A percentile compares a stretch with the other conserved stretches of the same genome.
Conservation (phyloP, 495 filamentous ascomycete species). For the Penicillium pulvis region DNA sequence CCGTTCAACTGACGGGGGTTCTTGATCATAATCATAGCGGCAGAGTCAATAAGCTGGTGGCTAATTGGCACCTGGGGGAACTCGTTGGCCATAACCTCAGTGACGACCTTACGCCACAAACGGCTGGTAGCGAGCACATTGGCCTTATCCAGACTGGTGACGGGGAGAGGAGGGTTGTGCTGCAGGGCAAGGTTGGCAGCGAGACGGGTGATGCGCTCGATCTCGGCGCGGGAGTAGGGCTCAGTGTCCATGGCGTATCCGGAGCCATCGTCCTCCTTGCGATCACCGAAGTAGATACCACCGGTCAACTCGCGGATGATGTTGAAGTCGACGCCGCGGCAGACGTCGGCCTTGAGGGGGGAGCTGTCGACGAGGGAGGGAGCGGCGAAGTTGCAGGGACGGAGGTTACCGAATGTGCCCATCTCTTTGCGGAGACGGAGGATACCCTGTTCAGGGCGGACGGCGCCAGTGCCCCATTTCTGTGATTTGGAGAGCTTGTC, state of each 20-base stretch:
- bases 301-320: conserved; percentile 94
- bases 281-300: conserved; percentile 96
- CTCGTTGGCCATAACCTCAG: conserved; percentile 75
- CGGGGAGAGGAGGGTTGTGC: conserved; percentile 75
- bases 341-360: conserved; percentile 84
- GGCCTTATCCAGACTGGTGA: conserved; percentile 94
- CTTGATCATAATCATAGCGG: conserved; percentile 98
- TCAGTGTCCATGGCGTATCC: conserved; percentile 86
- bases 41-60: conserved; percentile 94
- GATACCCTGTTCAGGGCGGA: conserved; percentile 94
- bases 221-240: conserved; percentile 83
- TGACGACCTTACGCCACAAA: conserved; percentile 87
- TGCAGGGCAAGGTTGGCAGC: conserved; percentile 81
- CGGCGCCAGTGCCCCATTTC: conserved; percentile 92
- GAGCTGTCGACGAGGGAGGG: conserved; percentile 84
- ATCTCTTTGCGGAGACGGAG: conserved; percentile 93
- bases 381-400: conserved; percentile 95
- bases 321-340: conserved; percentile 88
- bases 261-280: conserved; percentile 77
- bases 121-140: conserved; percentile 91
- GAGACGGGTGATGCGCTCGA: conserved; percentile 85
- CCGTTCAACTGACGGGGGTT: conserved; percentile 89
- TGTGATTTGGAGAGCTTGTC: conserved; percentile 17
- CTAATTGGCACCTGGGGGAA: conserved; percentile 82
- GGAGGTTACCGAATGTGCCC: conserved; percentile 93